A percentile compares a stretch with the other conserved stretches of the same genome.
Conservation (phyloP, 306 rosid genomes). For the Astragalus membranaceus region DNA sequence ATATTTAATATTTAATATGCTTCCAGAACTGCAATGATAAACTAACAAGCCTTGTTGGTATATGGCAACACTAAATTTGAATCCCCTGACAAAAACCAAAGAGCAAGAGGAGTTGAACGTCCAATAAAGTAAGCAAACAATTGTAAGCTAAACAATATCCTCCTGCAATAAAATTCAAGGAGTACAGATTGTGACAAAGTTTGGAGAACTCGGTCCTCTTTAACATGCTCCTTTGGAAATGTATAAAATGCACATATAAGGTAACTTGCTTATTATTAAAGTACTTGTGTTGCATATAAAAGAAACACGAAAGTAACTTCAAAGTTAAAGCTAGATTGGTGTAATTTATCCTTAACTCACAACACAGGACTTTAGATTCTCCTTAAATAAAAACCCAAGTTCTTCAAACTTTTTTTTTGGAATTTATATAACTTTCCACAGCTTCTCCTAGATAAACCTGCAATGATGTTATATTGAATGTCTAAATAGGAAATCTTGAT, state of each 20-base stretch:
- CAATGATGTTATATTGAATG: neutral
- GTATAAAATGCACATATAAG: neutral
- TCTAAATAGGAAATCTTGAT: neutral
- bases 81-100: neutral
- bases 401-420: neutral
- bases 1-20: neutral
- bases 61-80: constrained; percentile 12
- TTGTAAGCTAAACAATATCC: neutral
- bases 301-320: neutral
- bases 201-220: neutral
- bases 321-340: neutral
- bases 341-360: neutral
- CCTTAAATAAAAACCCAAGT: neutral
- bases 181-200: neutral
- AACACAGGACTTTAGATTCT: neutral
- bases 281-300: neutral
- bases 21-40: neutral
- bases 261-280: neutral
- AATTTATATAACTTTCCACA: neutral
- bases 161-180: neutral
- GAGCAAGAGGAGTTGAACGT: neutral
- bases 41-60: neutral
- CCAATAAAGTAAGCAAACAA: neutral
- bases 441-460: neutral
- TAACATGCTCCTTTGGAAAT: neutral